Percentiles rank a stretch among this genome's conserved stretches.
These are phyloP conservation scores for Leishmania braziliensis DNA, from an alignment of 208 protist genomes.

Conservation along the genomic window DNA sequence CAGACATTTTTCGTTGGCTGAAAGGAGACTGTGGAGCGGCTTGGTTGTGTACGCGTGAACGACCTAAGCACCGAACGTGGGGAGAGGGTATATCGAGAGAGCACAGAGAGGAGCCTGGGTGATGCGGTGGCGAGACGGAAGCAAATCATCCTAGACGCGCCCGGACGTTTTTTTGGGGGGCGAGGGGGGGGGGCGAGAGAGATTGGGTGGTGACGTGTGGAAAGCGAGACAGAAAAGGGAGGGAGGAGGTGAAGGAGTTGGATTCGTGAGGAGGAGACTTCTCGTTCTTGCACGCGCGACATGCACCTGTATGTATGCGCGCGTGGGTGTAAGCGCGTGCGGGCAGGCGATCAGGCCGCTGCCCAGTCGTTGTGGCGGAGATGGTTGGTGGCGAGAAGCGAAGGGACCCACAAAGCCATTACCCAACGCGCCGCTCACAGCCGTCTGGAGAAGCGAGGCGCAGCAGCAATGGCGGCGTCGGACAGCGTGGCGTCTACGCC, in stretches of 20 bases:
- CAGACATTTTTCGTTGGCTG: constrained; percentile 31
- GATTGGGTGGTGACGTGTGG: neutral
- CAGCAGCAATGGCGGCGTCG: neutral
- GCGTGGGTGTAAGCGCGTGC: neutral
- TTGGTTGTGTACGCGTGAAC: neutral
- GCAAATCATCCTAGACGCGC: neutral
- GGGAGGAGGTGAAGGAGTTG: neutral
- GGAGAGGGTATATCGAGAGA: neutral
- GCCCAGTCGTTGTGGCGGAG: neutral
- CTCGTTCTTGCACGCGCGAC: neutral
- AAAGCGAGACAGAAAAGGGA: neutral
- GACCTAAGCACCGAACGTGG: neutral
- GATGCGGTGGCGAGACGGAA: neutral
- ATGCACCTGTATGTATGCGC: neutral
- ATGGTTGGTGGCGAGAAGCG: neutral
- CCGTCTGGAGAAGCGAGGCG: neutral
- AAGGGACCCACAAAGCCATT: neutral
- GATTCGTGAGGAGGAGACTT: neutral
- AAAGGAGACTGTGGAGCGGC: neutral
- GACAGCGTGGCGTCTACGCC: neutral
- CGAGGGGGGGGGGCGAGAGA: too few relatives aligned
- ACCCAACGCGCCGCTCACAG: neutral
- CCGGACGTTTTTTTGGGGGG: neutral
- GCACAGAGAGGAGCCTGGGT: neutral
- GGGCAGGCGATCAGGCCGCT: neutral